Evolutionary conservation across 495 filamentous ascomycete genomes (phyloP).

Genomic region (Xylaria venustula): DNA sequence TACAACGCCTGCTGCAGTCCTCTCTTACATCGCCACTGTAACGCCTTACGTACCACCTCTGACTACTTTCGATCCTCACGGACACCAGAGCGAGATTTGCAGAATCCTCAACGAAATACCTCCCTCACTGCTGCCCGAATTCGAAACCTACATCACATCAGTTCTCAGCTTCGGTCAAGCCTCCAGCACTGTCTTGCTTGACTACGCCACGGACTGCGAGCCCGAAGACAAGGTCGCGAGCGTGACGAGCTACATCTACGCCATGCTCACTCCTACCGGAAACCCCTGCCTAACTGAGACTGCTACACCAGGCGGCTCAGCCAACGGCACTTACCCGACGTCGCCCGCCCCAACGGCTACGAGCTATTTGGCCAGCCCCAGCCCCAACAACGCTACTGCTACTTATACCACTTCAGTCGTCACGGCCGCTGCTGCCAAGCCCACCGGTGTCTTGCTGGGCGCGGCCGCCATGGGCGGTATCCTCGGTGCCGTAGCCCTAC

Average conservation of each 20-base stretch:
- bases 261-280: not conserved
- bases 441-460: constrained; percentile 6
- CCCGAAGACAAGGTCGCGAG: constrained; percentile 4
- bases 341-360: constrained; percentile 4
- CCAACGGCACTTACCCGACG: constrained; percentile 7
- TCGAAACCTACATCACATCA: not conserved
- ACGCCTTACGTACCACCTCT: not conserved
- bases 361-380: not conserved
- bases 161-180: constrained; percentile 5
- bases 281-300: not conserved
- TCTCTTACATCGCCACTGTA: not conserved
- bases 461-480: constrained; percentile 6
- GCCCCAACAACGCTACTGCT: not conserved
- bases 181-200: constrained; percentile 1
- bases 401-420: not conserved
- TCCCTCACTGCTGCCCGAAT: not conserved
- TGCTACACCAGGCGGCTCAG: not conserved
- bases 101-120: not conserved
- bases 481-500: constrained; percentile 1
- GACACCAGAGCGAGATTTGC: constrained; percentile 1
- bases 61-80: not conserved
- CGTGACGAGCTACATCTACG: constrained; percentile 2
- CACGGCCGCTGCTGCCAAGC: constrained; percentile 1
- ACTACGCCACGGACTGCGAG: not conserved
- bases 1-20: constrained; percentile 1